Base-by-base conservation (phyloP, 345 rosid species). In the Citrus maxima region DNA sequence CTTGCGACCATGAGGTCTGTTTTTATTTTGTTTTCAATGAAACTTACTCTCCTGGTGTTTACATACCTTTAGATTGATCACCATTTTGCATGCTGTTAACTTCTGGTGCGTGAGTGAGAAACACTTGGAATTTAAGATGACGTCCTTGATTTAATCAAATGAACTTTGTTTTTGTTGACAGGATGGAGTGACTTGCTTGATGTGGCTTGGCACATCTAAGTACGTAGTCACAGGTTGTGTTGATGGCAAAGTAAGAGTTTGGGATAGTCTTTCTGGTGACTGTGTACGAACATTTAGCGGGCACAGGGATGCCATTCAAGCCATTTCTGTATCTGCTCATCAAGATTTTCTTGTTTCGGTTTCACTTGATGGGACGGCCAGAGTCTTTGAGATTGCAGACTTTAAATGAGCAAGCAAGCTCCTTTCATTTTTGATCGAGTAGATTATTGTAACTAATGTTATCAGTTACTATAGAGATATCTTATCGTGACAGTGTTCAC, bases 261-360 rank as follows among this genome's bases (percentile, higher is more conserved):
- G 98, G 98, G 96, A 96, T 76, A 82, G 93, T 86, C 93, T 93
- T 3, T 89, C 93, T 5, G 97, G 97, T 4, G 92, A 85, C 46
- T 91, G 94, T 62, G 79, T 89, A 0, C 88, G 86, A 81, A 90
- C 85, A 60, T 90, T 84, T 71, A 79, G 88, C 9, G 98, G 97
- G n/a, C 99, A 94, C 12, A 67, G 86, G 0, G 89, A 83, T 64
- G 85, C 86, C 66, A 77, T 96, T 55, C 95, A 93, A 63, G 82
- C 90, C 56, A 74, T 93, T 22, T 84, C 94, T 10, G 73, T 88
- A 55, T 85, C 97, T 16, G 81, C 86, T 6, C 79, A 87, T 74
- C 70, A 67, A 5, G 89, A 89, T n/a, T 90, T 81, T 73, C 89
- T 94, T 76, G 95, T 92, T 79, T 88, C 98, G 1, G 93, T 83